Conservation (phyloP, 1,284 basidiomycete species). For the Sporisorium scitamineum region DNA sequence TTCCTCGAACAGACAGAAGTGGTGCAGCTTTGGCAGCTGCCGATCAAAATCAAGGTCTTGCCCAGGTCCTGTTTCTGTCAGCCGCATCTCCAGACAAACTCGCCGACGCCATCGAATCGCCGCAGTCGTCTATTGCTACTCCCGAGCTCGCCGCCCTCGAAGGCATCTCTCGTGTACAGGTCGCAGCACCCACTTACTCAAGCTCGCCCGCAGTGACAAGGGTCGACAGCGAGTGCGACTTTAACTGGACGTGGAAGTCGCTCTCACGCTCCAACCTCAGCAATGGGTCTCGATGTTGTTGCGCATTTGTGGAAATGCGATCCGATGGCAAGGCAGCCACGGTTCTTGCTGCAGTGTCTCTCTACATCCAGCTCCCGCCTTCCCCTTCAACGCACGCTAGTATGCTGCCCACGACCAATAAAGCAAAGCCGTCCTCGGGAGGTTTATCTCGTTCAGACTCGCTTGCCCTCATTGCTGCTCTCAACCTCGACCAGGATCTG, state of each 20-base stretch:
- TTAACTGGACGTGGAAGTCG: constrained; percentile 51
- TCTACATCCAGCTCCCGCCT: constrained; percentile 32
- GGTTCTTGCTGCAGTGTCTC: constrained; percentile 31
- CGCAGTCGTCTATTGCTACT: constrained; percentile 23
- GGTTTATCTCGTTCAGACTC: constrained; percentile 29
- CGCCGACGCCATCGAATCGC: constrained; percentile 20
- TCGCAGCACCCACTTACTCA: constrained; percentile 10
- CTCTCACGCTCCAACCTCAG: constrained; percentile 6
- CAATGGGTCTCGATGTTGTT: constrained; percentile 29
- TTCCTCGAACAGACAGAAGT: not conserved
- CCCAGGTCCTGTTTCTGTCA: constrained; percentile 48
- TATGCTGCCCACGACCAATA: not conserved
- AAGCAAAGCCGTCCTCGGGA: not conserved
- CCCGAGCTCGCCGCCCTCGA: constrained; percentile 40
- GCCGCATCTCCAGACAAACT: constrained; percentile 29
- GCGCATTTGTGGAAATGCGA: constrained; percentile 49
- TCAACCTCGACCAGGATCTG: constrained; percentile 19
- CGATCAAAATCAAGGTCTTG: not conserved
- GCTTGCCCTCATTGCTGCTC: constrained; percentile 33
- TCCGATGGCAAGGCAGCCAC: constrained; percentile 11
- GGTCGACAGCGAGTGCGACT: constrained; percentile 46
- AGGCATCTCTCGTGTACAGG: constrained; percentile 41
- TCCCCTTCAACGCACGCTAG: not conserved
- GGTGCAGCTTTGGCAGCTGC: not conserved
- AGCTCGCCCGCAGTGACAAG: constrained; percentile 13